Evolutionary conservation across 805 yeast genomes (phyloP), one percentile per base, ranked within the genome.

Genomic region (Teunomyces funiuensis): DNA sequence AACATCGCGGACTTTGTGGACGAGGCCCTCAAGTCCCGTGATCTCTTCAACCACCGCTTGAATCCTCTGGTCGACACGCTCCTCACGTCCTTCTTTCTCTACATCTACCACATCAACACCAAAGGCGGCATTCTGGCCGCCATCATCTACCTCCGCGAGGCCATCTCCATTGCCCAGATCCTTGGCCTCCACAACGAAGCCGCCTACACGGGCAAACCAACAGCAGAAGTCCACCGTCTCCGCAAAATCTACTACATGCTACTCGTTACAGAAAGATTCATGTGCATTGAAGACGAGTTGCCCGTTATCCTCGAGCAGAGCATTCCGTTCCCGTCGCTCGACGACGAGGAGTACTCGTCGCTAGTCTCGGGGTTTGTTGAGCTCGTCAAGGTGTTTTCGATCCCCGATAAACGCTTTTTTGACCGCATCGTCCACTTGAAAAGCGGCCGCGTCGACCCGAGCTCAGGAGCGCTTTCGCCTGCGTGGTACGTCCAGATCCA

Each of bases 231-330:
- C 7, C 73, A 68, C 44, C 46, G 65, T n/a, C 54, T 66, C 46
- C 48, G 61, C 16, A 68, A 68, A 37, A 63, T 66, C 5, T 68
- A 63, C 47, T 68, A 65, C 45, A 53, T 61, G 42, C 53, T 68
- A 10, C 47, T 67, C 42, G 65, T 68, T 10, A 65, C 71, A 2
- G 74, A 68, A 45, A 46, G 74, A 20, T 67, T 56, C 46, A 61
- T 58, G 55, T 64, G 71, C 39, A 63, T 67, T 31, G 71, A 66
- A 39, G 67, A 64, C 39, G 60, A 59, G 27, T 46, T 66, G 16
- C 71, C 73, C 1, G 66, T 65, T 9, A 55, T 68, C 26, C 48
- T 68, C 19, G 71, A 66, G 27, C 60, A 70, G 2, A 51, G 62
- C 15, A 59, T 68, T n/a, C 63, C 65, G 0, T 57, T 60, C 31